These are phyloP conservation scores for Colletotrichum coccodes DNA, from an alignment of 2,329 filamentous ascomycete species.

Conservation along the genomic window DNA sequence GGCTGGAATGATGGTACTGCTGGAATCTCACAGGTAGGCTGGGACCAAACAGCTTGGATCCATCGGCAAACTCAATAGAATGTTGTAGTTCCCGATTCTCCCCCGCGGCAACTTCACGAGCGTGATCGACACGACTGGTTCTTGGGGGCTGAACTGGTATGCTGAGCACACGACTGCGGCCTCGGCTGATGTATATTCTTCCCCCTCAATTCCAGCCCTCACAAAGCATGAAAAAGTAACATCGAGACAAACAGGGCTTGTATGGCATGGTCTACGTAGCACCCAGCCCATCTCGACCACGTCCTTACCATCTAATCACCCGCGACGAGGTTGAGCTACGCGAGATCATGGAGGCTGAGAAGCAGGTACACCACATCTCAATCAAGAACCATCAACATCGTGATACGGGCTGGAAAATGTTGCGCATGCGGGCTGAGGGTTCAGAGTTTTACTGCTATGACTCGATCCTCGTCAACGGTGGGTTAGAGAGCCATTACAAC, in stretches of 20 bases:
- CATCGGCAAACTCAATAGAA: not conserved
- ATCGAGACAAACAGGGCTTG: not conserved
- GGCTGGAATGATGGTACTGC: slow-evolving; percentile 24
- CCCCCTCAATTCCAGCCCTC: not conserved
- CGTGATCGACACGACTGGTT: slow-evolving; percentile 17
- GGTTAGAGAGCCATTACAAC: not conserved
- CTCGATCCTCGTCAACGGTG: slow-evolving; percentile 38
- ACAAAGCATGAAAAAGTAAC: not conserved
- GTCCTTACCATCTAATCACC: slow-evolving; percentile 23
- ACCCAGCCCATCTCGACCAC: slow-evolving; percentile 12
- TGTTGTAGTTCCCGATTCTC: slow-evolving; percentile 6
- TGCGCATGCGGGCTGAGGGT: slow-evolving; percentile 25
- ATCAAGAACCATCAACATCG: slow-evolving; percentile 30
- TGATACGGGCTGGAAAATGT: slow-evolving; percentile 29
- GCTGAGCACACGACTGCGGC: slow-evolving; percentile 22
- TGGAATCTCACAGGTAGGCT: slow-evolving; percentile 13
- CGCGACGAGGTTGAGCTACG: slow-evolving; percentile 1
- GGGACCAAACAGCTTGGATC: too few relatives aligned
- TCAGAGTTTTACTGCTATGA: slow-evolving; percentile 36
- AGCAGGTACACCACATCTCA: slow-evolving; percentile 12
- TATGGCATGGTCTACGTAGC: slow-evolving; percentile 30
- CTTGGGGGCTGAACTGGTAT: slow-evolving; percentile 26
- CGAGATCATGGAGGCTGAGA: slow-evolving; percentile 25
- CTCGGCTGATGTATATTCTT: slow-evolving; percentile 12
- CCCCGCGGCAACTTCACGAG: slow-evolving; percentile 25